Evolutionary conservation across 768 basidiomycete genomes (phyloP), one percentile per base, ranked within the genome.

Genomic region (Sistotremastrum suecicum): DNA sequence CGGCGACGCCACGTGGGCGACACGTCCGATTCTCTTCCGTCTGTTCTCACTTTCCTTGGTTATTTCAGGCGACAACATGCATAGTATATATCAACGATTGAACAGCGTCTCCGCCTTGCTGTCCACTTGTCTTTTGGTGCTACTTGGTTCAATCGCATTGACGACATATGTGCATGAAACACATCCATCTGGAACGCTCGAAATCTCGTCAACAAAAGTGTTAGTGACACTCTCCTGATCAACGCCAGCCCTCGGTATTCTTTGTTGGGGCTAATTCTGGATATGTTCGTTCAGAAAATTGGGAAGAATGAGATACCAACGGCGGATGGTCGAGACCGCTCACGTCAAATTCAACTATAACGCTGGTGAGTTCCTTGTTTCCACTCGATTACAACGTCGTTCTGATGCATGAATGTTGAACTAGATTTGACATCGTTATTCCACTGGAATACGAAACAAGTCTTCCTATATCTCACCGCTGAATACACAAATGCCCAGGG

Each of bases 361-460:
- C 39, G 83, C 86, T 39, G 89, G 89, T 84, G 54, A 52, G 75
- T 56, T 34, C 43, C 20, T n/a, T 36, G 45, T 45, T n/a, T 28
- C 32, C 36, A 42, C 43, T 53, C 53, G 47, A 45, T 12, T 49
- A 42, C 5, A 36, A 20, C 35, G 5, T 41, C 35, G 44, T 46
- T 50, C 46, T 29, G 30, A 37, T 37, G 12, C 45, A 20, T 42
- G 45, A 47, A 7, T 44, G 29, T 35, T 44, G 34, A 28, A 20
- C 41, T 51, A 90, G 90, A 94, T 63, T 67, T 94, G 4, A 67
- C 74, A 6, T 76, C 90, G 8, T 68, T 94, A 32, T 94, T 91
- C 64, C 67, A 91, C 63, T 94, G 89, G 89, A 94, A 94, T 62
- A 92, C 90, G n/a, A 94, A 94, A 62, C 90, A 94, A 58, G 57